Evolutionary conservation across 2,329 filamentous ascomycete species (phyloP).

Genomic region (Cytospora piceicola): DNA sequence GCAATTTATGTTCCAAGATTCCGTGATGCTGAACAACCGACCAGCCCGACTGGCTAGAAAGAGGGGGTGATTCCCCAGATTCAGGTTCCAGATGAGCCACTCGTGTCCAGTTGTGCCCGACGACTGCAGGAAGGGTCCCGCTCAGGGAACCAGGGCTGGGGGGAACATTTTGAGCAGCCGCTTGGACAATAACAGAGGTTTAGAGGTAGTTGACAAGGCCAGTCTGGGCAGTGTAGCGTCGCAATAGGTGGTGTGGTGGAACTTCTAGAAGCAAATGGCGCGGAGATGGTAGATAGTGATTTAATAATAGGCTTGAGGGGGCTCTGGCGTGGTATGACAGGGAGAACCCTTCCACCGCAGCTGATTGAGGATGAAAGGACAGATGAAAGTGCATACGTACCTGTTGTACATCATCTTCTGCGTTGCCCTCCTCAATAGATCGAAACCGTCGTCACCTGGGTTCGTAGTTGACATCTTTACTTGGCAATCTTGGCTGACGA

Average conservation of each 20-base stretch:
- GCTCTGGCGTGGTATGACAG: neutral
- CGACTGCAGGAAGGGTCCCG: constrained; percentile 22
- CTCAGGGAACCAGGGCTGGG: neutral
- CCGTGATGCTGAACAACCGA: constrained; percentile 1
- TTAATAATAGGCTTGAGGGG: neutral
- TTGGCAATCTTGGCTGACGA: constrained; percentile 1
- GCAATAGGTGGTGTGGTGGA: neutral
- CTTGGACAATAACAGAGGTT: constrained; percentile 1
- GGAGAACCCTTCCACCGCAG: neutral
- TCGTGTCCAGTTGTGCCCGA: constrained; percentile 8
- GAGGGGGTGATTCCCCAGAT: neutral
- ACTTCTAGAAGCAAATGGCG: neutral
- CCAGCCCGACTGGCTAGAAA: constrained; percentile 3
- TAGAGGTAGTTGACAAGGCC: constrained; percentile 18
- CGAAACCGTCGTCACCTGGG: constrained; percentile 50
- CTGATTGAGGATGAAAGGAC: neutral
- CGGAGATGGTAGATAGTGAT: neutral
- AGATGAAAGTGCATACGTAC: constrained; percentile 52
- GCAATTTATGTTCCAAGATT: constrained; percentile 21
- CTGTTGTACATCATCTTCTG: constrained; percentile 62
- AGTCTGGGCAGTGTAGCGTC: constrained; percentile 28
- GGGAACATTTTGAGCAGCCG: neutral
- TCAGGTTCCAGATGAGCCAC: neutral
- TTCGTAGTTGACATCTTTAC: constrained; percentile 55
- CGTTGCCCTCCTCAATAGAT: constrained; percentile 63